Evolutionary conservation across 106 monocot genomes (phyloP).

Genomic region (Cymbidium sinense): DNA sequence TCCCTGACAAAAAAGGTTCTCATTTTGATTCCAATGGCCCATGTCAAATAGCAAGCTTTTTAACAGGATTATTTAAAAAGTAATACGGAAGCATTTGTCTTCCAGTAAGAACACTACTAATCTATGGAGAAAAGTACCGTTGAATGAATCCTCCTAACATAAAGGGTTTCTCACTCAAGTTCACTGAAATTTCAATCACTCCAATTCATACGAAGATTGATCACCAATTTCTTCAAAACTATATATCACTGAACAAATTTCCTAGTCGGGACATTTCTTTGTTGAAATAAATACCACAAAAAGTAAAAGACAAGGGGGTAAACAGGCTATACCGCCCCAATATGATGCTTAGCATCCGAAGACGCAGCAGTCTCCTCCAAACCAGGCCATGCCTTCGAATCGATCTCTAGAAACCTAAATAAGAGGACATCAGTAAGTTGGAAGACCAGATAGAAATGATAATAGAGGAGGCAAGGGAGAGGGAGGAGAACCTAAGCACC

Average conservation of each 20-base stretch:
- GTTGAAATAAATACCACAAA: background rate
- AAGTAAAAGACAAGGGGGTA: background rate
- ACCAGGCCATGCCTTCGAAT: conserved; percentile 55
- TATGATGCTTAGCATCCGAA: conserved; percentile 39
- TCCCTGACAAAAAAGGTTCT: background rate
- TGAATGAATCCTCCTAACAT: background rate
- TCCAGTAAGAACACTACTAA: background rate
- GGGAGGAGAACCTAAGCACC: conserved; percentile 44
- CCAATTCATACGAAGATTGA: background rate
- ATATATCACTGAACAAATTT: background rate
- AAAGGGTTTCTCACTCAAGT: background rate
- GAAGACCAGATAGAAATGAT: background rate
- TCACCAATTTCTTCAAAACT: background rate
- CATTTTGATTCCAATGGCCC: background rate
- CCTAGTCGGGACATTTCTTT: background rate
- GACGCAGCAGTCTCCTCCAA: conserved; percentile 62
- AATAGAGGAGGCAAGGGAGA: background rate
- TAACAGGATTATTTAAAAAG: background rate
- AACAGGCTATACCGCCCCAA: conserved; percentile 37
- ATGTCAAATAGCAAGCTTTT: background rate
- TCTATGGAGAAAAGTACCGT: background rate
- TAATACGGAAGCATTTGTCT: background rate
- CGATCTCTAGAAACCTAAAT: conserved; percentile 58
- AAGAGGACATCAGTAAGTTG: background rate
- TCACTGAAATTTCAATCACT: background rate